Evolutionary conservation across 2,329 filamentous ascomycete genomes (phyloP), one percentile per base, ranked within the genome.

Genomic region (Scolecobasidium constrictum): DNA sequence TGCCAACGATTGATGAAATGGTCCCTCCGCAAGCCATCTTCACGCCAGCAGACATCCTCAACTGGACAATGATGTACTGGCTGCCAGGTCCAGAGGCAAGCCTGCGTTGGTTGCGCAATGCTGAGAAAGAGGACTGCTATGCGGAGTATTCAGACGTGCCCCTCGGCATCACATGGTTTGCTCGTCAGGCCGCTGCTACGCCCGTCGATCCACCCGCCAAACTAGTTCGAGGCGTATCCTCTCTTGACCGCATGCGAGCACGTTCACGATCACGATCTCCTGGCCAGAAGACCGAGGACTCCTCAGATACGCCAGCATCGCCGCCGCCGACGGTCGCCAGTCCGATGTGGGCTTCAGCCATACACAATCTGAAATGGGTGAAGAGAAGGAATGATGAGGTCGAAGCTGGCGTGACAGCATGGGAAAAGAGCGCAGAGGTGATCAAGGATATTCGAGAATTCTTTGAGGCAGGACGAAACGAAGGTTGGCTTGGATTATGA

Each of bases 71-170:
- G 54, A 59, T 82, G 20, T 72, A 77, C 17, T 83, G 79, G 80
- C 58, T 83, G 1, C 78, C 79, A 0, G 79, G 78, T 0, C 77
- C 77, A 0, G 78, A 83, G 52, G 69, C 69, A 2, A 70, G 69
- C 3, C 57, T 81, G 50, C 63, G 77, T 19, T 80, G 65, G 65
- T 53, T 67, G 11, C 56, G 54, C 7, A 60, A 63, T 46, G 60
- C 61, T 4, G 33, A 20, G 18, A 45, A 45, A 17, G 42, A 46
- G 7, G 37, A 47, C 3, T 45, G 52, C 31, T 61, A 55, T 56
- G 42, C 41, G 5, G 43, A 47, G 5, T 57, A 56, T 43, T 57
- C 48, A 36, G 48, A 45, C 11, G 53, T 57, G 1, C 63, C 63
- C 3, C 46, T 68, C 21, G 65, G 63, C 1, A 62, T 68, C 35